These are phyloP conservation scores for Malus sieversii DNA, from an alignment of 306 rosid genomes.

Conservation along the genomic window DNA sequence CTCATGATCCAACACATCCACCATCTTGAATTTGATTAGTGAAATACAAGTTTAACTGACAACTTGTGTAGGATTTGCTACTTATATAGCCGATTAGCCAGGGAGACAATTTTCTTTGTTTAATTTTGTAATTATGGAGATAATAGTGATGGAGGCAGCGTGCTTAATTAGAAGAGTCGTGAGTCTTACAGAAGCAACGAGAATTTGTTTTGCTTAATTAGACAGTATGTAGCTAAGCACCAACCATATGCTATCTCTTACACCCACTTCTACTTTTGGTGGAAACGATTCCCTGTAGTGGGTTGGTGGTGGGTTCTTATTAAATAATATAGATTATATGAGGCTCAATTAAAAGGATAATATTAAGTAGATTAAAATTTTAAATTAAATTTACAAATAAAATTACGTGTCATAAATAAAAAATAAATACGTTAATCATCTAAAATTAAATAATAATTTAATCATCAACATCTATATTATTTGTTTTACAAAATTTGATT, in stretches of 20 bases:
- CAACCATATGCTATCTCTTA: background rate
- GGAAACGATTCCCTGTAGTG: background rate
- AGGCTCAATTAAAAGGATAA: too few species aligned
- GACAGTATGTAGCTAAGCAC: background rate
- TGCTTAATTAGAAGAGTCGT: background rate
- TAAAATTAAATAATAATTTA: too few species aligned
- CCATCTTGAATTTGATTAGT: background rate
- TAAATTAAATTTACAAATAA: too few species aligned
- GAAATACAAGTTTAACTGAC: background rate
- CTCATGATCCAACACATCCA: constrained; percentile 7
- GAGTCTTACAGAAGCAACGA: background rate
- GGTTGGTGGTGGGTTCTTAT: background rate
- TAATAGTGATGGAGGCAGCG: background rate
- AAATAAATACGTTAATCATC: too few species aligned
- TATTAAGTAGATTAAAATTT: too few species aligned
- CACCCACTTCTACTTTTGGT: background rate
- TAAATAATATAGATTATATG: too few species aligned
- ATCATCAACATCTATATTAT: too few species aligned
- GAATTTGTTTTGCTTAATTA: background rate
- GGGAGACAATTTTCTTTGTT: background rate
- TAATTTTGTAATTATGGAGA: background rate
- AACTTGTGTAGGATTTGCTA: background rate
- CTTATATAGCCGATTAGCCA: background rate
- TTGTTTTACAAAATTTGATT: too few species aligned
- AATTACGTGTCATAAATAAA: too few species aligned